Evolutionary conservation across 148 eudicot genomes (phyloP).

Genomic region (Heliamphora exappendiculata): DNA sequence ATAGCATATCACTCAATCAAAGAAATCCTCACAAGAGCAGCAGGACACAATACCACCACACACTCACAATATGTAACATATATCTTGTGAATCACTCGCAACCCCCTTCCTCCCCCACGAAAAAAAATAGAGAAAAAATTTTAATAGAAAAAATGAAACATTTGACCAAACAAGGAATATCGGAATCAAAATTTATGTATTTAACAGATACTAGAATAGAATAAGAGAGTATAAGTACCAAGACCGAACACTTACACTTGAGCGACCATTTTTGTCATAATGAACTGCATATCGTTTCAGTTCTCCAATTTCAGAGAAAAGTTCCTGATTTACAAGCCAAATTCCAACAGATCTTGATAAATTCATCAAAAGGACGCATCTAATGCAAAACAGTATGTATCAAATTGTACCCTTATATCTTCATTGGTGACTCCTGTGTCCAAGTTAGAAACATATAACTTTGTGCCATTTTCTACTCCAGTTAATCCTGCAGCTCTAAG

Average conservation of each 20-base stretch:
- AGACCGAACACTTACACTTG: conserved; percentile 59
- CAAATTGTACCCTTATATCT: conserved; percentile 85
- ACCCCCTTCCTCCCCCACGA: background rate
- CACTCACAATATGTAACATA: background rate
- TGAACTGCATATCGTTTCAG: conserved; percentile 88
- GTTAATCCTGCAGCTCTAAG: conserved; percentile 79
- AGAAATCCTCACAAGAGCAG: background rate
- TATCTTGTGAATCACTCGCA: background rate
- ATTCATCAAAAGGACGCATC: conserved; percentile 31
- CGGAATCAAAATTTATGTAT: background rate
- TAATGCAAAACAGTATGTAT: conserved; percentile 27
- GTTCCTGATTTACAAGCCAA: conserved; percentile 71
- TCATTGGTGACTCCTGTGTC: conserved; percentile 78
- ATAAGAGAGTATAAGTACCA: background rate
- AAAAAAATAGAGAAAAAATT: background rate
- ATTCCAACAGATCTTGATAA: conserved; percentile 32
- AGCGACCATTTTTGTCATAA: conserved; percentile 65
- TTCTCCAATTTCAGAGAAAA: conserved; percentile 80
- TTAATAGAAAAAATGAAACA: background rate
- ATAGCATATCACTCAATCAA: background rate
- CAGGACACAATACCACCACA: background rate
- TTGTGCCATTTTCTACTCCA: conserved; percentile 64
- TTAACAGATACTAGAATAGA: background rate
- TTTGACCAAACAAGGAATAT: conserved; percentile 1
- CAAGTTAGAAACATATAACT: conserved; percentile 68